Evolutionary conservation across 768 basidiomycete species (phyloP), one percentile per base, ranked within the genome.

Genomic region (Mycena epipterygia): DNA sequence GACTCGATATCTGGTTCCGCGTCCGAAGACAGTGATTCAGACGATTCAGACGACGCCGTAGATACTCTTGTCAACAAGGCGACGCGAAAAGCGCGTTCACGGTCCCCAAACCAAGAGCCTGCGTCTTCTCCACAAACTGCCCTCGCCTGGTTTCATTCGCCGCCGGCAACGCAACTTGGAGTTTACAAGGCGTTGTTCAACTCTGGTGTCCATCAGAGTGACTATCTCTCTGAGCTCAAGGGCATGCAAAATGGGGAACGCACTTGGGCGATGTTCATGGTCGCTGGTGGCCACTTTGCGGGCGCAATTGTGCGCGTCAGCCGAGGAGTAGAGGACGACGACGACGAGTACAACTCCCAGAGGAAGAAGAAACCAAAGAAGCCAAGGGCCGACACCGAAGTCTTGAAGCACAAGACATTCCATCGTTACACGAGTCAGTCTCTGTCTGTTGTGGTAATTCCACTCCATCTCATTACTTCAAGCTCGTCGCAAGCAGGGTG

Each of bases 401-500:
- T 99, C 1, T 72, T 99, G 46, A 84, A 86, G 72, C 95, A 96
- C 76, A 99, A 99, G 81, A 99, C 98, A 2, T 99, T 98, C 79
- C 98, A 99, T 80, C 91, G 98, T 1, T 99, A 99, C 79, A 99
- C 98, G 0, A 99, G 97, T 98, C 73, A 74, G 95, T 87, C 4
- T 57, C 65, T 27, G 49, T 52, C 12, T 27, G 23, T 27, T 64
- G 42, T 39, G n/a, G 17, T 3, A 17, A 5, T 25, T 51, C 17
- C 52, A 27, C 42, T 23, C 52, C 32, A 30, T 32, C 33, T 60
- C 70, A 72, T 75, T 60, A n/a, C 49, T 16, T 56, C 25, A 67
- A 99, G 97, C 98, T 35, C 95, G 98, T 72, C 87, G 95, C 73
- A 99, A 99, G 79, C 98, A 99, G 84, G 98, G 98, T 81, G 98